Evolutionary conservation across 2,329 filamentous ascomycete species (phyloP), one percentile per base, ranked within the genome.

Genomic region (Alternaria sp.): DNA sequence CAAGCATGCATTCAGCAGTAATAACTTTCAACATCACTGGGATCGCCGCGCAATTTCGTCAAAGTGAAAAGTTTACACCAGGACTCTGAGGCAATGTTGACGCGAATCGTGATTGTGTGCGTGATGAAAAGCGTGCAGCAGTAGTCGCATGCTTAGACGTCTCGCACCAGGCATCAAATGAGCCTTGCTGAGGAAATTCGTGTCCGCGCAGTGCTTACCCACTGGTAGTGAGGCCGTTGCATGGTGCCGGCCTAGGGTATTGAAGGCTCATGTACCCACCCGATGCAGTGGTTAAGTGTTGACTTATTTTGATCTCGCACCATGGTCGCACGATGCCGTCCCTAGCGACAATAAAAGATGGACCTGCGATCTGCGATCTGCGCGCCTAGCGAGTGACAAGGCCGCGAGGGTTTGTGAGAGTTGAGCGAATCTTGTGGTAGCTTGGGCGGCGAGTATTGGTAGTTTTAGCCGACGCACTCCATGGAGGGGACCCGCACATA

Each of bases 401-500:
- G 49, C 30, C 28, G 49, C 13, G 30, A 52, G 23, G 36, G 43
- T 52, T n/a, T 11, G 46, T 46, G 40, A 23, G 25, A 30, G 17
- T 46, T 30, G 9, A 32, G 36, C 30, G 13, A 13, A 28, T 25
- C 26, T 30, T 25, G 25, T 23, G 40, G 25, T 30, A 30, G 40
- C 25, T 46, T 56, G 49, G 19, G 49, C 49, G 30, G 49, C 45
- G 10, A 21, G 25, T 56, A 44, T 54, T 44, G 21, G 36, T 36
- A 40, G 52, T 44, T 54, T 26, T 43, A 43, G 50, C 32, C 36
- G 51, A 32, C 51, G 32, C 51, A 54, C 51, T 25, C 19, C 4
- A 43, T 23, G 26, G 55, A 50, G 60, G 60, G 55, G 60, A 59
- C 21, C 54, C 59, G 55, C 36, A 46, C 8, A 32, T 9, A 21